phyloP scores from a whole-genome alignment of 495 filamentous ascomycete species.

The Penicillium lividum region DNA sequence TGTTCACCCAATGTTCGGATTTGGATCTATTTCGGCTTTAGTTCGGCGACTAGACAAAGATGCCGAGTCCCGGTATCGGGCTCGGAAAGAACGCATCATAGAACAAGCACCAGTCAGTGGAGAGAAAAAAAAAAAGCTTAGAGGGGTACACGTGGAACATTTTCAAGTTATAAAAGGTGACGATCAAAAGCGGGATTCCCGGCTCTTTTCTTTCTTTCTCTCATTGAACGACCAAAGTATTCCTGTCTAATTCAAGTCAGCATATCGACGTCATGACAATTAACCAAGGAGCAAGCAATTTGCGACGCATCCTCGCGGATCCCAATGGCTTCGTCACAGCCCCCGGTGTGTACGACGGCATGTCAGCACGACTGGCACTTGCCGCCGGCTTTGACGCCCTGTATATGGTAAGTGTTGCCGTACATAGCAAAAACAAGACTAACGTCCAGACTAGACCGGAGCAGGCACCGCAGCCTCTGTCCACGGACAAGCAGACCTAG shows the following conservation, averaged over 20 bases:
- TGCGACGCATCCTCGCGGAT: constrained; percentile 34
- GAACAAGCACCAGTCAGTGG: constrained; percentile 12
- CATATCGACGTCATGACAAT: constrained; percentile 29
- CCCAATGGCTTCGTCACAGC: constrained; percentile 46
- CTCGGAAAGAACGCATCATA: constrained; percentile 19
- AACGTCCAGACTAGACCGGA: constrained; percentile 50
- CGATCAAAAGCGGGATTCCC: not conserved
- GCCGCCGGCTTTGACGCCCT: constrained; percentile 61
- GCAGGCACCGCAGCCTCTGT: constrained; percentile 66
- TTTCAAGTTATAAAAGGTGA: not conserved
- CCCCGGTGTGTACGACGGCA: constrained; percentile 71
- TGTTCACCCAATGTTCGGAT: not conserved
- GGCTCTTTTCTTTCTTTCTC: not conserved
- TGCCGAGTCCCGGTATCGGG: constrained; percentile 25
- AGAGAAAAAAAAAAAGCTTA: not conserved
- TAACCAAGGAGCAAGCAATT: constrained; percentile 30
- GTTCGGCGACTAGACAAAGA: constrained; percentile 11
- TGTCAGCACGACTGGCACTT: constrained; percentile 65
- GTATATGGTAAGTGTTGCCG: constrained; percentile 59
- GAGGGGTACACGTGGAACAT: not conserved
- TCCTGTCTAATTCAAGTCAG: not conserved
- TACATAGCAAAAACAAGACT: constrained; percentile 55
- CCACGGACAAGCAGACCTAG: constrained; percentile 69
- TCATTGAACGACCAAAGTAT: not conserved
- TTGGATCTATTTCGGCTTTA: not conserved